Conservation (phyloP, 2,329 filamentous ascomycete species). For the Cercospora beticola region DNA sequence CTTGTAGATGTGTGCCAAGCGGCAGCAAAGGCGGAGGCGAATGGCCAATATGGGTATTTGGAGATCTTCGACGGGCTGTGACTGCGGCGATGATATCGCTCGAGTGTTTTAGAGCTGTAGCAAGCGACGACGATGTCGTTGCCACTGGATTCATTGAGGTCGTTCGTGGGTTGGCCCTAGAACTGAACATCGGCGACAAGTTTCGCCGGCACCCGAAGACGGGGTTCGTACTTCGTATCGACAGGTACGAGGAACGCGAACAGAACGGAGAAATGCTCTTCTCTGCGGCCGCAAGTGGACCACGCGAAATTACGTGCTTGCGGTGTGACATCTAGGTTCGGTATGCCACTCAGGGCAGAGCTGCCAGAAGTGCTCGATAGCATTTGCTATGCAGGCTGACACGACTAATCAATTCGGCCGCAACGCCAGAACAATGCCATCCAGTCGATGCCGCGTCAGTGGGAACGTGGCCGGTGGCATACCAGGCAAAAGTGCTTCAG, state of each 20-base stretch:
- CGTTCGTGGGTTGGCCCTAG: too few species aligned
- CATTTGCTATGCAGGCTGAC: neutral
- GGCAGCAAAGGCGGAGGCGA: neutral
- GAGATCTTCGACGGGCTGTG: too few species aligned
- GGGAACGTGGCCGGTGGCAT: neutral
- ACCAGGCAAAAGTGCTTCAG: neutral
- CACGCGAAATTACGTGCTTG: neutral
- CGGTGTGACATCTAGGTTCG: neutral
- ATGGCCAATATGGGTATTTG: too few species aligned
- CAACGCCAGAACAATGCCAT: neutral
- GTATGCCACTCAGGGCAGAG: neutral
- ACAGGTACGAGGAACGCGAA: neutral
- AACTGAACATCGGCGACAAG: too few species aligned
- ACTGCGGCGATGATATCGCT: too few species aligned
- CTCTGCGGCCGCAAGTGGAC: neutral
- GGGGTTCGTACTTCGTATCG: neutral
- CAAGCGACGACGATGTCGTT: too few species aligned
- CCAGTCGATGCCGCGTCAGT: neutral
- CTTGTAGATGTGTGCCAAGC: neutral
- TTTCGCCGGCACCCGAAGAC: too few species aligned
- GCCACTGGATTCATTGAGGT: too few species aligned
- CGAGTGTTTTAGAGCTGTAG: too few species aligned
- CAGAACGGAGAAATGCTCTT: neutral
- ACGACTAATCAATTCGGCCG: neutral
- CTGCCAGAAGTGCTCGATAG: neutral